These are phyloP conservation scores for Termitomyces titanicus DNA, from an alignment of 768 basidiomycete species.

Conservation along the genomic window DNA sequence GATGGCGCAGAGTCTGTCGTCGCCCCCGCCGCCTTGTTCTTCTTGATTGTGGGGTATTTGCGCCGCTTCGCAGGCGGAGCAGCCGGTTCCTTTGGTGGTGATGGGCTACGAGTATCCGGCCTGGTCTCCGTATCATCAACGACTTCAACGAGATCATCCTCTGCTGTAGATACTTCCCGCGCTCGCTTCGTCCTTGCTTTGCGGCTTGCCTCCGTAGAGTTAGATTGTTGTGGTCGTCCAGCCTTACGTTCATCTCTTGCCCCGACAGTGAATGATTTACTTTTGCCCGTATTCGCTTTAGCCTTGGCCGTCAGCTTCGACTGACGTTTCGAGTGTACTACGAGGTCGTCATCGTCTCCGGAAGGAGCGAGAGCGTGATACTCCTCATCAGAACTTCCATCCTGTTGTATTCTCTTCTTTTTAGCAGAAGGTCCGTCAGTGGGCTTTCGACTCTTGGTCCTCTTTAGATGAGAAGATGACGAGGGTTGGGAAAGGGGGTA, in stretches of 20 bases:
- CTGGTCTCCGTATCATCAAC: conserved; percentile 24
- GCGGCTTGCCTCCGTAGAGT: conserved; percentile 17
- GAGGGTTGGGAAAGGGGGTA: conserved; percentile 3
- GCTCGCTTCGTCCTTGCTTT: conserved; percentile 27
- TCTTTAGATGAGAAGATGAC: conserved; percentile 2
- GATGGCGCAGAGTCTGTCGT: conserved; percentile 18
- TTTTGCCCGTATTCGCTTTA: conserved; percentile 17
- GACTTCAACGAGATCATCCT: conserved; percentile 31
- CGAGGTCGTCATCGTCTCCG: conserved; percentile 6
- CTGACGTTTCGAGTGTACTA: conserved; percentile 8
- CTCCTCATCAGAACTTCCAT: conserved; percentile 24
- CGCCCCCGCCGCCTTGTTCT: conserved; percentile 43
- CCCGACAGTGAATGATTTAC: conserved; percentile 3
- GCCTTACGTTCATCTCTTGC: conserved; percentile 26
- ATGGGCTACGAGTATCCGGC: conserved; percentile 22
- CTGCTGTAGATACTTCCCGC: conserved; percentile 26
- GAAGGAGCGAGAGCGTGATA: conserved; percentile 9
- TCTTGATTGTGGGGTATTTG: conserved; percentile 68
- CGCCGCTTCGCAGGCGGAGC: conserved; percentile 30
- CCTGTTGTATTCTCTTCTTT: conserved; percentile 17
- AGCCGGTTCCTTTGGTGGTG: conserved; percentile 28
- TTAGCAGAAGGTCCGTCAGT: conserved; percentile 11
- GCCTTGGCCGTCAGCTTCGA: conserved; percentile 23
- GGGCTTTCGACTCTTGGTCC: conserved; percentile 4
- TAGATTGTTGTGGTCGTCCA: conserved; percentile 40